Base-by-base conservation (phyloP, 1,139 yeast species). In the Debaryomyces nepalensis region DNA sequence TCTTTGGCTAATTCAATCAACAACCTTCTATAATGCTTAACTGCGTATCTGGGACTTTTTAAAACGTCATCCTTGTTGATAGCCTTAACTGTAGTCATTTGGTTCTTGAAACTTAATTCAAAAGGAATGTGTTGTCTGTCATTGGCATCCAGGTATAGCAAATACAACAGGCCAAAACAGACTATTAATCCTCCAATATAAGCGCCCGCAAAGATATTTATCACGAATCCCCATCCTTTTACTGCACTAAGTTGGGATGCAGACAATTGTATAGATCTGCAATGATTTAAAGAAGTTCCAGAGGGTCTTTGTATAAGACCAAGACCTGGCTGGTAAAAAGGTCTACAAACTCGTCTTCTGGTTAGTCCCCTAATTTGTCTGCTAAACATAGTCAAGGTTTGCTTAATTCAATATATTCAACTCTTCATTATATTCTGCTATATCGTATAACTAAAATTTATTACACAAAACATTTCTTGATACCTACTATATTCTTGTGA, bases 41-140 rank as follows among this genome's bases (percentile, higher is more conserved):
- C 74, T 1, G 79, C 75, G 49, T 67, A 63, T 30, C 74, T 56
- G 3, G 79, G 78, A 44, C 73, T 66, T 39, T 57, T 57, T 43
- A 73, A 57, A 10, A 70, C 75, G 45, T 73, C 79, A 50, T 73
- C 78, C 48, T 73, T 73, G 45, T 71, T 70, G 38, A 73, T 66
- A 11, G 75, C 79, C 49, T 68, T 70, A 14, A 72, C 77, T 1
- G 75, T 66, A 8, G 64, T 60, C 39, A 68, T 54, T 46, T 69
- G 75, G 48, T 72, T 59, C 8, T 49, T 31, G 40, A 68, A 57
- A 10, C 58, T 52, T 20, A 73, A 52, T 49, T 68, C 75, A 47
- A 68, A 69, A 9, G 79, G 79, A 10, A 73, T 72, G 20, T 57
- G 55, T 46, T 73, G 77, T 35, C 77, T 53, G 11, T 53, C 52